A percentile compares a stretch with the other conserved stretches of the same genome.
Conservation (phyloP, 2,329 filamentous ascomycete genomes). For the Aspergillus spinulosporus region DNA sequence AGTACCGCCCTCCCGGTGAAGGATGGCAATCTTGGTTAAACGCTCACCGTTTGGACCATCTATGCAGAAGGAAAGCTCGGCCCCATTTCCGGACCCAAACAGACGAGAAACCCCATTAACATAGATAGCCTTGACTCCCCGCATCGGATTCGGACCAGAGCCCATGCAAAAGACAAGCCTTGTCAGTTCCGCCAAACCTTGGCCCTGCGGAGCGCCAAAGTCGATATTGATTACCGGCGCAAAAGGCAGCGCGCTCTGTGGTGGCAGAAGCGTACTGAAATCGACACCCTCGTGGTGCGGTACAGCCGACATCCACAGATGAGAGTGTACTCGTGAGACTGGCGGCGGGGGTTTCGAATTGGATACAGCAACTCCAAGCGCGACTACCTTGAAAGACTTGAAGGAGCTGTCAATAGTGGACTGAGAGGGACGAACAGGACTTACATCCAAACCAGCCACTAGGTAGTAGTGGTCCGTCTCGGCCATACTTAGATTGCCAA, state of each 20-base stretch:
- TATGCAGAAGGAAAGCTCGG: slow-evolving; percentile 10
- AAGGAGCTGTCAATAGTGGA: neutral
- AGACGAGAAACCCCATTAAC: slow-evolving; percentile 1
- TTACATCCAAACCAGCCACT: slow-evolving; percentile 12
- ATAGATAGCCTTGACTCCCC: slow-evolving; percentile 11
- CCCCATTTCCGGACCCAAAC: slow-evolving; percentile 10
- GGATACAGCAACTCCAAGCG: neutral
- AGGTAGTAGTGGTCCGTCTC: neutral
- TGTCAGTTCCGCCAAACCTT: slow-evolving; percentile 6
- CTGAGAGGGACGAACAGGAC: neutral
- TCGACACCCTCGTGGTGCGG: neutral
- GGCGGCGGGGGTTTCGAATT: neutral
- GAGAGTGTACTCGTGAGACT: neutral
- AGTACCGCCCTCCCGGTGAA: neutral
- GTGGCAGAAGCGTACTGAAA: neutral
- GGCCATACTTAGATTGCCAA: neutral
- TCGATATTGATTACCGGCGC: slow-evolving; percentile 17
- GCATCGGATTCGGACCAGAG: slow-evolving; percentile 1
- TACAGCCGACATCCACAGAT: neutral
- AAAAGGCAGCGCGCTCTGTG: neutral
- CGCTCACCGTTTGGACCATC: slow-evolving; percentile 4
- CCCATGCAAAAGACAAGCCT: slow-evolving; percentile 13
- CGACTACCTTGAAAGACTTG: neutral
- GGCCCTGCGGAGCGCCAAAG: slow-evolving; percentile 14
- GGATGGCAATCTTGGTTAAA: neutral